Evolutionary conservation across 176 grass and related monocot genomes (phyloP).

Genomic region (Metroxylon sagu): DNA sequence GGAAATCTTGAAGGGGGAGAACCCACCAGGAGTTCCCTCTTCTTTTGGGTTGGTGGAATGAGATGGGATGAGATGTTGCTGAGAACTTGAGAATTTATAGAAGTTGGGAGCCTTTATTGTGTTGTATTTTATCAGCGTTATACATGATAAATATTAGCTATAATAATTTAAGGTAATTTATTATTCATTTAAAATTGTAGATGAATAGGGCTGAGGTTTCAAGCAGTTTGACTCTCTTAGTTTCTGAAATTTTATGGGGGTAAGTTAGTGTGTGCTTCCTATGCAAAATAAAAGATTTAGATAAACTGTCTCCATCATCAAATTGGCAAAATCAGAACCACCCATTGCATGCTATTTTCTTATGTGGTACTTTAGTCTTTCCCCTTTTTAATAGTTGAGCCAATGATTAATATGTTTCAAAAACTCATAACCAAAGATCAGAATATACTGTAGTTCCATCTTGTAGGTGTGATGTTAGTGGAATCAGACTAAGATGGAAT

Average conservation of each 20-base stretch:
- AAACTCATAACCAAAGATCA: too few species aligned
- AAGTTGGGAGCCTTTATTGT: not conserved
- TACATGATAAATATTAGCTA: not conserved
- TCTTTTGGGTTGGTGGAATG: not conserved
- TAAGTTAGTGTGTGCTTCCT: too few species aligned
- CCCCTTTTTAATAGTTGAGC: too few species aligned
- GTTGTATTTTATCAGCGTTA: not conserved
- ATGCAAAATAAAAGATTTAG: too few species aligned
- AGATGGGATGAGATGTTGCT: not conserved
- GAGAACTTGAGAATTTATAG: slow-evolving; percentile 3
- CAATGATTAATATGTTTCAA: too few species aligned
- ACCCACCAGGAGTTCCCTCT: not conserved
- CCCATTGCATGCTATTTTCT: too few species aligned
- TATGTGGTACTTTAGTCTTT: too few species aligned
- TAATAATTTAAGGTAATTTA: not conserved
- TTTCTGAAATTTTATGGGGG: not conserved
- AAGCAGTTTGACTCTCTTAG: not conserved
- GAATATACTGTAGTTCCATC: too few species aligned
- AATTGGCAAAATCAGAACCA: too few species aligned
- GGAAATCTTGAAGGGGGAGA: not conserved
- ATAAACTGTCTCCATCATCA: too few species aligned
- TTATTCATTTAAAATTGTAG: not conserved
- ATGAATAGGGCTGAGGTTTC: not conserved
- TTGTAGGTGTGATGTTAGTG: too few species aligned
- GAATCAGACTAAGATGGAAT: too few species aligned